A percentile compares a stretch with the other conserved stretches of the same genome.
Conservation (phyloP, 2,329 filamentous ascomycete genomes). For the Hymenoscyphus salicellus region DNA sequence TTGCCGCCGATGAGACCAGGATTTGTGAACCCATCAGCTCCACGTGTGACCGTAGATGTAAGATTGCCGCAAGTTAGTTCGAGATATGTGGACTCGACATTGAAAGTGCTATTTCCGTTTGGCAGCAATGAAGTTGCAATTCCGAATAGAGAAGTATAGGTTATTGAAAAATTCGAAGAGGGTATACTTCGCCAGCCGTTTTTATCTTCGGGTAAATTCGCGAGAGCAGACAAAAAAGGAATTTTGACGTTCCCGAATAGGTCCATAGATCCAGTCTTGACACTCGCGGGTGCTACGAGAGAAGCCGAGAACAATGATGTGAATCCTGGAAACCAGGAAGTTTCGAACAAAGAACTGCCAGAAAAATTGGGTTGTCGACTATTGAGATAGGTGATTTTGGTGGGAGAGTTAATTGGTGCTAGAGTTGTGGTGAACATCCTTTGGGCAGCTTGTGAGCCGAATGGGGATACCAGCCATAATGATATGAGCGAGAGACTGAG, state of each 20-base stretch:
- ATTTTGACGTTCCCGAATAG: conserved; percentile 27
- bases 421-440: conserved; percentile 18
- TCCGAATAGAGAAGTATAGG: conserved; percentile 26
- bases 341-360: conserved; percentile 12
- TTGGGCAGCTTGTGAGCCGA: conserved; percentile 17
- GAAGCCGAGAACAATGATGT: conserved; percentile 20
- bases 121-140: conserved; percentile 19
- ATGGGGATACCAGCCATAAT: conserved; percentile 14
- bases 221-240: conserved; percentile 21
- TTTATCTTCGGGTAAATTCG: conserved; percentile 14
- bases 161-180: conserved; percentile 6
- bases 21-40: conserved; percentile 17
- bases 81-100: conserved; percentile 24
- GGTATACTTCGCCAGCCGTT: conserved; percentile 23
- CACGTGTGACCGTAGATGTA: conserved; percentile 15
- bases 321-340: conserved; percentile 25
- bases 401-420: not conserved
- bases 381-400: conserved; percentile 19
- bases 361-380: conserved; percentile 21
- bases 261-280: conserved; percentile 22
- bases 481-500: conserved; percentile 7
- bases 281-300: conserved; percentile 19
- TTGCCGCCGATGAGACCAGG: conserved; percentile 22
- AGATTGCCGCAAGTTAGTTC: conserved; percentile 23
- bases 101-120: conserved; percentile 21